Evolutionary conservation across 164 flowering plant species (phyloP).

Genomic region (Magnolia changhungtana): DNA sequence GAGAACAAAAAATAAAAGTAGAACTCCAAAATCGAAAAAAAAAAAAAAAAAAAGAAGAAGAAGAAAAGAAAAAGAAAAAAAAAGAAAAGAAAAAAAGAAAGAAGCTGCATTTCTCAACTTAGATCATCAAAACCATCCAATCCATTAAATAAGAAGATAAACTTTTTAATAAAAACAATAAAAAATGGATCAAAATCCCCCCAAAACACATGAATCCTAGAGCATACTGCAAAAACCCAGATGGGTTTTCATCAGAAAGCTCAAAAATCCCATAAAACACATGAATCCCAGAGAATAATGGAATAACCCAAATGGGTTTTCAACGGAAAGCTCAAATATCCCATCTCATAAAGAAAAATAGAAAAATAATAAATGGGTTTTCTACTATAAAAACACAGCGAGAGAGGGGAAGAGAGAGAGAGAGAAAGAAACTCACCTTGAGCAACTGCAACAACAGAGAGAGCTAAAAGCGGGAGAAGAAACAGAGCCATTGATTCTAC

Average conservation of each 20-base stretch:
- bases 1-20: too few species aligned
- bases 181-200: too few species aligned
- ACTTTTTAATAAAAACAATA: too few species aligned
- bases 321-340: neutral
- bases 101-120: too few species aligned
- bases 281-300: neutral
- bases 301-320: neutral
- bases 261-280: neutral
- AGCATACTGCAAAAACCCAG: neutral
- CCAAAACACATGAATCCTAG: too few species aligned
- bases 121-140: too few species aligned
- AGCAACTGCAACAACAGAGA: neutral
- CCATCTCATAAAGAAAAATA: neutral
- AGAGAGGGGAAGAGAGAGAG: neutral
- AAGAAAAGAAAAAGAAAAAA: too few species aligned
- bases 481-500: conserved; percentile 1
- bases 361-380: neutral
- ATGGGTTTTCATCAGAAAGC: neutral
- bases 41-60: too few species aligned
- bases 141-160: too few species aligned
- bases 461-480: neutral
- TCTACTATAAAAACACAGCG: neutral
- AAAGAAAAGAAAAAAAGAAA: too few species aligned
- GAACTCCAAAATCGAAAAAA: too few species aligned
- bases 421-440: neutral